Percentiles rank a stretch among this genome's conserved stretches.
phyloP scores from a whole-genome alignment of 1,139 yeast species.

The Geotrichum armillariae region DNA sequence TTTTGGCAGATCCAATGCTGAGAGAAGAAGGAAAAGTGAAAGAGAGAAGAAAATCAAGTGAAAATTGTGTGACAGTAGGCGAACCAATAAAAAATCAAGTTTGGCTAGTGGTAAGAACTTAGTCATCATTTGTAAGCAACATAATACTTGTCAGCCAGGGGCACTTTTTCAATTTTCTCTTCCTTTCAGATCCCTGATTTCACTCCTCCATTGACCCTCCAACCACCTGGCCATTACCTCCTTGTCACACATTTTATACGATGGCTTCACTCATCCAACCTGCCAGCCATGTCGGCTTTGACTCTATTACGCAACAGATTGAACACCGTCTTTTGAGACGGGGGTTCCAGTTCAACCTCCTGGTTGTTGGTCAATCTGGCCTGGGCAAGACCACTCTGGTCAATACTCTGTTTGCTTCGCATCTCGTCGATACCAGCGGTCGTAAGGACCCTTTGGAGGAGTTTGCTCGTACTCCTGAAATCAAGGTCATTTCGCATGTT shows the following conservation, averaged over 20 bases:
- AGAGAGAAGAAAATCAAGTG: background rate
- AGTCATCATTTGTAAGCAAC: background rate
- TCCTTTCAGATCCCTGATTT: background rate
- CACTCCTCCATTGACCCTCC: too few species aligned
- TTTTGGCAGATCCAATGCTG: background rate
- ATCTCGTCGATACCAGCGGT: constrained; percentile 72
- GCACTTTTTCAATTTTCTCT: background rate
- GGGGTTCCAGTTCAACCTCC: constrained; percentile 91
- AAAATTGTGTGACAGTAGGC: background rate
- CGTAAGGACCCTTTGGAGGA: constrained; percentile 68
- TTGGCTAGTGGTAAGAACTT: background rate
- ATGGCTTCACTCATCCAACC: constrained; percentile 23
- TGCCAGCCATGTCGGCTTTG: constrained; percentile 78
- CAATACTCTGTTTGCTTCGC: constrained; percentile 86
- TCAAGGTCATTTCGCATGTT: constrained; percentile 68
- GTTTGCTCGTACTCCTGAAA: constrained; percentile 84
- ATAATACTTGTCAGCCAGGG: background rate
- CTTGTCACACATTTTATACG: background rate
- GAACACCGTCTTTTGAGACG: constrained; percentile 88
- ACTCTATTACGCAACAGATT: constrained; percentile 92
- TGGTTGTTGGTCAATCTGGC: constrained; percentile 93
- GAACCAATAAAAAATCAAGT: constrained; percentile 13
- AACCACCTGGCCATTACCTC: background rate
- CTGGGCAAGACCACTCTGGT: constrained; percentile 90
- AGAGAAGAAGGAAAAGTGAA: background rate